These are phyloP conservation scores for Coelastrella sp. DNA, from an alignment of 139 green algal species.

Conservation along the genomic window DNA sequence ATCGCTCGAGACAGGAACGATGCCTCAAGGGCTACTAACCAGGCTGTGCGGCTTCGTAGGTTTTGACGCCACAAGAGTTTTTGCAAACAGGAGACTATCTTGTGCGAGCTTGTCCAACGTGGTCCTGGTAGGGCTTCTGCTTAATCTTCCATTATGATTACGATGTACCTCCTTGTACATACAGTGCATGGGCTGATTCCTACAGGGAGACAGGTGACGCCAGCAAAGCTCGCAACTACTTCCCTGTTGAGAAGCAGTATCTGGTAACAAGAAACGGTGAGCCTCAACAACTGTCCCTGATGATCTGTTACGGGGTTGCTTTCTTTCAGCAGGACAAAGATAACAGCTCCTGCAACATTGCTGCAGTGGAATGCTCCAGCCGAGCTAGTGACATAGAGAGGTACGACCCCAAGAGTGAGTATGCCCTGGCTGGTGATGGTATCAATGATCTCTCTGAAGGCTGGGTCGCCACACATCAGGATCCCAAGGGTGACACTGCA, in stretches of 20 bases:
- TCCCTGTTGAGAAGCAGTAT: slow-evolving; percentile 90
- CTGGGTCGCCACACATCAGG: slow-evolving; percentile 72
- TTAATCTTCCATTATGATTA: neutral
- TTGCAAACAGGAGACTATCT: slow-evolving; percentile 86
- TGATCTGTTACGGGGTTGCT: neutral
- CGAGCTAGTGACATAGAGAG: slow-evolving; percentile 75
- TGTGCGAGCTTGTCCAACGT: slow-evolving; percentile 86
- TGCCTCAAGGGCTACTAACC: neutral
- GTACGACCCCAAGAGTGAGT: slow-evolving; percentile 65
- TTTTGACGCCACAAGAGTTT: slow-evolving; percentile 92
- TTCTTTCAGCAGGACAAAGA: neutral
- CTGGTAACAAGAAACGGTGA: slow-evolving; percentile 87
- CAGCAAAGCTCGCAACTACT: slow-evolving; percentile 70
- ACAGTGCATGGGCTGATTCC: neutral
- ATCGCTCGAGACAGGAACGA: neutral
- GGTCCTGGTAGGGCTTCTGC: slow-evolving; percentile 76
- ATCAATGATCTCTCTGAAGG: slow-evolving; percentile 57
- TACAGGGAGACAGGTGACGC: slow-evolving; percentile 81
- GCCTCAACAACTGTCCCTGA: slow-evolving; percentile 7
- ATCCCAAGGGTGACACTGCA: slow-evolving; percentile 41
- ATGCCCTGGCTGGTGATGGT: slow-evolving; percentile 67
- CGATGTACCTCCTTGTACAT: neutral
- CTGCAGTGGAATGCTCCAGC: slow-evolving; percentile 85
- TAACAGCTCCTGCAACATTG: neutral
- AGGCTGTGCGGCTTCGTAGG: slow-evolving; percentile 53